Evolutionary conservation across 306 rosid species (phyloP).

Genomic region (Hippophae gyantsensis): DNA sequence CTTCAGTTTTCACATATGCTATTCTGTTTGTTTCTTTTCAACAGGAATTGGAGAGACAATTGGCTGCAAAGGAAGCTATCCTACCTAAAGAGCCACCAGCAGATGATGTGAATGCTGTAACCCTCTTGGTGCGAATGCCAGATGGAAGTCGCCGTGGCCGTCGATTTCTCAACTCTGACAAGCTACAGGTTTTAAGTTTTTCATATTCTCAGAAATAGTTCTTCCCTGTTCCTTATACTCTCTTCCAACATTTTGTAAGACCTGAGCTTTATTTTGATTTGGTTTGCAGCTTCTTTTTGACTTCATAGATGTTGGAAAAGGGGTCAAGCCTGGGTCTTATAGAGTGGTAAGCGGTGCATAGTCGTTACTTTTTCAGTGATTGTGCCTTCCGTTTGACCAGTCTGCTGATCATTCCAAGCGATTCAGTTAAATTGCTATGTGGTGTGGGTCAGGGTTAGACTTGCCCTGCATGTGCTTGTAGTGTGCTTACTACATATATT

Average conservation of each 20-base stretch:
- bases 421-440: not conserved
- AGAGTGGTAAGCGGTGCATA: constrained; percentile 64
- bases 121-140: constrained; percentile 80
- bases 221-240: constrained; percentile 1
- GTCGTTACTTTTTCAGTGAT: not conserved
- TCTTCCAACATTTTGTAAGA: constrained; percentile 9
- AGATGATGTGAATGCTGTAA: constrained; percentile 64
- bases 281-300: constrained; percentile 66
- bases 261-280: constrained; percentile 10
- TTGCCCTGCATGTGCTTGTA: not conserved
- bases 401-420: not conserved
- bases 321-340: constrained; percentile 67
- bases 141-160: constrained; percentile 95
- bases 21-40: constrained; percentile 17
- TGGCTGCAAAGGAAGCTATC: constrained; percentile 67
- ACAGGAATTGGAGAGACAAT: constrained; percentile 76
- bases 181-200: constrained; percentile 51
- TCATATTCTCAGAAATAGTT: not conserved
- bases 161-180: constrained; percentile 73
- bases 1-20: constrained; percentile 14
- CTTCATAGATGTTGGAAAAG: constrained; percentile 77
- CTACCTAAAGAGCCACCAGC: constrained; percentile 75
- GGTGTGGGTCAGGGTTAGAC: not conserved
- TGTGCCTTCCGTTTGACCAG: constrained; percentile 5
- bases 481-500: constrained; percentile 5